A percentile compares a stretch with the other conserved stretches of the same genome.
Conservation (phyloP, 495 filamentous ascomycete genomes). For the Aspergillus egyptiacus region DNA sequence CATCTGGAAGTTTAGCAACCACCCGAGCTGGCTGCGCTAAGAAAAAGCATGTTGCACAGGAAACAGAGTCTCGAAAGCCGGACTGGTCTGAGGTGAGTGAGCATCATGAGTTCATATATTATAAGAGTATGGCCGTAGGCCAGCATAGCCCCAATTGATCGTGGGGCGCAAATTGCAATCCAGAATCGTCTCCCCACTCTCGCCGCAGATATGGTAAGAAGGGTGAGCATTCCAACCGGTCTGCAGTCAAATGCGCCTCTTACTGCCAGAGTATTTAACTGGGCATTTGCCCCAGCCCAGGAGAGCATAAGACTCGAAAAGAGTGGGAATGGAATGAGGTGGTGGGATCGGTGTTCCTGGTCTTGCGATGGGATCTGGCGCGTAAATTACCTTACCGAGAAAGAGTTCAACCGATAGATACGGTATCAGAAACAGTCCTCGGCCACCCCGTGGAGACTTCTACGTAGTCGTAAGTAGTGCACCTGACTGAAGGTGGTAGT, state of each 20-base stretch:
- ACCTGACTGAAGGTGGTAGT: too few relatives aligned
- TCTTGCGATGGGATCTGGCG: not conserved
- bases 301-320: not conserved
- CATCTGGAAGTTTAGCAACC: constrained; percentile 12
- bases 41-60: constrained; percentile 7
- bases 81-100: constrained; percentile 3
- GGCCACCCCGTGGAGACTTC: not conserved
- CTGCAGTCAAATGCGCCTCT: too few relatives aligned
- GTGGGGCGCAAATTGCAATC: not conserved
- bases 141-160: constrained; percentile 3
- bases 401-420: not conserved
- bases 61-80: constrained; percentile 1
- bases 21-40: not conserved
- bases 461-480: too few relatives aligned
- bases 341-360: not conserved
- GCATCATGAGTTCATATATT: constrained; percentile 3
- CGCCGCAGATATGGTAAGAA: not conserved
- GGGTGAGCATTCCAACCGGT: not conserved
- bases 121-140: too few relatives aligned
- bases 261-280: too few relatives aligned
- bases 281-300: not conserved
- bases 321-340: not conserved
- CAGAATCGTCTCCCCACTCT: not conserved
- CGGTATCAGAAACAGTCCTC: not conserved
- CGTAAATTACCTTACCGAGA: not conserved